Percentiles rank a stretch among this genome's conserved stretches.
phyloP scores from a whole-genome alignment of 1,139 yeast species.

The Blastobotrys ciferrii region DNA sequence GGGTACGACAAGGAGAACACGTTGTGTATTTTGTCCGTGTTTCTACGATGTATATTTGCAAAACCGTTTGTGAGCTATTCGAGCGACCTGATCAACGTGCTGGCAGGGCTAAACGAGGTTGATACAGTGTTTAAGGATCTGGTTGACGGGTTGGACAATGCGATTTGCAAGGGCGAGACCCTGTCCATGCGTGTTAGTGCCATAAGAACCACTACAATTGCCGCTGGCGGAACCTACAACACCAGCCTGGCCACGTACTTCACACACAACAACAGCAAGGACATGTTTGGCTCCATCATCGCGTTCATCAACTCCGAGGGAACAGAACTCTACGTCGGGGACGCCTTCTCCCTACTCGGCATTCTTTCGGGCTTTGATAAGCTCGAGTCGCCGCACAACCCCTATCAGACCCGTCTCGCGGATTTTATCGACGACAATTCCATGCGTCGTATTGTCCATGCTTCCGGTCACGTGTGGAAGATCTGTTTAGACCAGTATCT shows the following conservation, averaged over 20 bases:
- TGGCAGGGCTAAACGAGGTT: slow-evolving; percentile 39
- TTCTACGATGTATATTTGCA: slow-evolving; percentile 32
- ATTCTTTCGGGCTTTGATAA: slow-evolving; percentile 39
- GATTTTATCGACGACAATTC: slow-evolving; percentile 40
- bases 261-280: slow-evolving; percentile 29
- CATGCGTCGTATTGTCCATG: slow-evolving; percentile 35
- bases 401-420: slow-evolving; percentile 39
- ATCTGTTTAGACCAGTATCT: slow-evolving; percentile 27
- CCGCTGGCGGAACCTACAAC: slow-evolving; percentile 37
- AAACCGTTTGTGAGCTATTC: slow-evolving; percentile 34
- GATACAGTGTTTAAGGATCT: slow-evolving; percentile 34
- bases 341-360: slow-evolving; percentile 40
- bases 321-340: slow-evolving; percentile 30
- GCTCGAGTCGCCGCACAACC: slow-evolving; percentile 36
- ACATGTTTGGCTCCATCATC: slow-evolving; percentile 40
- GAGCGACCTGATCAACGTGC: slow-evolving; percentile 34
- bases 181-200: slow-evolving; percentile 33
- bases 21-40: slow-evolving; percentile 29
- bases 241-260: slow-evolving; percentile 38
- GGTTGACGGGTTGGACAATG: slow-evolving; percentile 28
- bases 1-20: slow-evolving; percentile 29
- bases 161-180: slow-evolving; percentile 24
- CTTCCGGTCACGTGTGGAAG: slow-evolving; percentile 33
- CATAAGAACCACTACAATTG: slow-evolving; percentile 33
- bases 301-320: slow-evolving; percentile 32